A percentile compares a stretch with the other conserved stretches of the same genome.
Evolutionary conservation across 2,329 filamentous ascomycete species (phyloP).

Genomic region (Penicillium janthinellum): DNA sequence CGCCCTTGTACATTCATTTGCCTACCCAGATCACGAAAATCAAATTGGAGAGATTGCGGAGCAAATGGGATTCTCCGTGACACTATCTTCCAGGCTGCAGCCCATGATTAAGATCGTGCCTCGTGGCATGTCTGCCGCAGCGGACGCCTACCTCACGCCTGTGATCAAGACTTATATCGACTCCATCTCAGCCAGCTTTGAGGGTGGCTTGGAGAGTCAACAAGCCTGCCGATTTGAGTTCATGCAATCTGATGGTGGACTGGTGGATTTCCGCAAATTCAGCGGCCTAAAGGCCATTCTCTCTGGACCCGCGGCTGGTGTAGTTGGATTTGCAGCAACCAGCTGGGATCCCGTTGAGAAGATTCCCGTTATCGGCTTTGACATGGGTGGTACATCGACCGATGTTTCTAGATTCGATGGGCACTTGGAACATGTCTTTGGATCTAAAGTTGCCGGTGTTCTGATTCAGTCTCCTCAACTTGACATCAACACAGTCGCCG

Average conservation of each 20-base stretch:
- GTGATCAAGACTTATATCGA: slow-evolving; percentile 75
- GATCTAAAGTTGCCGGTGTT: slow-evolving; percentile 91
- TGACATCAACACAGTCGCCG: slow-evolving; percentile 93
- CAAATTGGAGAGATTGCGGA: slow-evolving; percentile 75
- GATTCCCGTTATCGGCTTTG: slow-evolving; percentile 88
- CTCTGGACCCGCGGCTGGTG: slow-evolving; percentile 89
- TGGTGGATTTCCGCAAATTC: slow-evolving; percentile 64
- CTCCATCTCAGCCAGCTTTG: slow-evolving; percentile 64
- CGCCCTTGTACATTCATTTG: slow-evolving; percentile 87
- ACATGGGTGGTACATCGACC: slow-evolving; percentile 93
- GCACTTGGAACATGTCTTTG: slow-evolving; percentile 89
- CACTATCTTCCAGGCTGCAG: slow-evolving; percentile 77
- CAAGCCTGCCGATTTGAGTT: slow-evolving; percentile 81
- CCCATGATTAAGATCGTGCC: slow-evolving; percentile 83
- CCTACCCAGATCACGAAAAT: slow-evolving; percentile 81
- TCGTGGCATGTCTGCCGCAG: slow-evolving; percentile 75
- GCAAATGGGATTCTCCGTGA: slow-evolving; percentile 79
- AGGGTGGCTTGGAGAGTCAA: slow-evolving; percentile 75
- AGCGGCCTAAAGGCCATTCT: slow-evolving; percentile 85
- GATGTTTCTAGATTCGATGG: slow-evolving; percentile 86
- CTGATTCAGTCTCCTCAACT: slow-evolving; percentile 90
- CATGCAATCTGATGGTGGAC: slow-evolving; percentile 86
- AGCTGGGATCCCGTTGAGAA: slow-evolving; percentile 82
- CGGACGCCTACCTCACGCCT: slow-evolving; percentile 77
- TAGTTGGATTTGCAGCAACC: slow-evolving; percentile 89